These are phyloP conservation scores for Apostasia shenzhenica DNA, from an alignment of 106 monocot species.

Conservation along the genomic window DNA sequence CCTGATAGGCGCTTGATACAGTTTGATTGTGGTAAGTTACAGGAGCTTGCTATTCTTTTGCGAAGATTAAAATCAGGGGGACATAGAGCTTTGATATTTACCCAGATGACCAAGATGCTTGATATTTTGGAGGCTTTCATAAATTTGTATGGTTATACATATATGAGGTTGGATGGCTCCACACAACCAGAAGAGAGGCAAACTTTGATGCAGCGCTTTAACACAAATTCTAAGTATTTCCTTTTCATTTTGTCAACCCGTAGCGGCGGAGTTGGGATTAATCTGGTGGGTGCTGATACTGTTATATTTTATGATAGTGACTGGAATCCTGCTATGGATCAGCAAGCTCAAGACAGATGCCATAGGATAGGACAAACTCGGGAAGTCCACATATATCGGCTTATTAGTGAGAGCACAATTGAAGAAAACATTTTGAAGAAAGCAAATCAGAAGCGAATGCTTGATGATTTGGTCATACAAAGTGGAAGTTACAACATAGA, in stretches of 20 bases:
- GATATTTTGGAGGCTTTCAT: slow-evolving; percentile 96
- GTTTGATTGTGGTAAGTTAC: slow-evolving; percentile 98
- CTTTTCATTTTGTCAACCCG: slow-evolving; percentile 97
- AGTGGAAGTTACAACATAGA: slow-evolving; percentile 98
- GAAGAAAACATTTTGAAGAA: slow-evolving; percentile 98
- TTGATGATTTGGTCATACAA: slow-evolving; percentile 98
- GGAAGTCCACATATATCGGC: slow-evolving; percentile 94
- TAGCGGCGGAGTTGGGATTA: slow-evolving; percentile 98
- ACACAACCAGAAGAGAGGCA: slow-evolving; percentile 98
- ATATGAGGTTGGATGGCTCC: slow-evolving; percentile 96
- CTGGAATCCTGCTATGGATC: slow-evolving; percentile 99
- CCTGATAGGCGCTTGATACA: slow-evolving; percentile 96
- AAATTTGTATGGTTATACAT: slow-evolving; percentile 98
- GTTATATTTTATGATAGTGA: slow-evolving; percentile 99
- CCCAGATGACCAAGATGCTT: slow-evolving; percentile 99
- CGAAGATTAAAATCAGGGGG: slow-evolving; percentile 84
- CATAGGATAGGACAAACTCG: slow-evolving; percentile 98
- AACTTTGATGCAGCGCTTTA: slow-evolving; percentile 96
- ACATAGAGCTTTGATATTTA: slow-evolving; percentile 94
- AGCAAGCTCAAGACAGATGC: slow-evolving; percentile 99
- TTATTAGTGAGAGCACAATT: slow-evolving; percentile 92
- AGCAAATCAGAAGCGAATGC: slow-evolving; percentile 93
- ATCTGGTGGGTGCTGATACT: slow-evolving; percentile 97
- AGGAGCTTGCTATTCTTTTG: slow-evolving; percentile 73
- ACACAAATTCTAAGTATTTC: slow-evolving; percentile 90